Percentiles rank a stretch among this genome's conserved stretches.
Evolutionary conservation across 2,329 filamentous ascomycete species (phyloP).

Genomic region (Paecilomyces variotii): DNA sequence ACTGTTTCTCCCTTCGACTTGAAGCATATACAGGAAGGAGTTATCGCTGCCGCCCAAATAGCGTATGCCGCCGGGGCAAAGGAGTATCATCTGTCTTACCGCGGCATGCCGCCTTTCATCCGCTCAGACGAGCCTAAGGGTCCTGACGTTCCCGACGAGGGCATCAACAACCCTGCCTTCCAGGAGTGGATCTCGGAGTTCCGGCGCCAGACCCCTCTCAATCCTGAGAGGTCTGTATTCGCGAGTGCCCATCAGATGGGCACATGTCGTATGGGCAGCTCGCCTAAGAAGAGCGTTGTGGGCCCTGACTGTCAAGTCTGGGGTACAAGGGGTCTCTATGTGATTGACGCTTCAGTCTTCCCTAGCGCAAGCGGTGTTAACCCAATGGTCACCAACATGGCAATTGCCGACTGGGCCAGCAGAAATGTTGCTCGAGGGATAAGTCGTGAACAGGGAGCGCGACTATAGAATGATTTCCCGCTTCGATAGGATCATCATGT

Average conservation of each 20-base stretch:
- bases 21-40: slow-evolving; percentile 61
- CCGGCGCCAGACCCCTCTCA: slow-evolving; percentile 37
- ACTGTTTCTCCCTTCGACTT: slow-evolving; percentile 63
- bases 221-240: slow-evolving; percentile 36
- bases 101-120: slow-evolving; percentile 57
- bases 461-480: slow-evolving; percentile 16
- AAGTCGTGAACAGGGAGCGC: slow-evolving; percentile 17
- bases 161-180: slow-evolving; percentile 48
- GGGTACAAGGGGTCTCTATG: slow-evolving; percentile 39
- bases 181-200: slow-evolving; percentile 47
- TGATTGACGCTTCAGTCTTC: slow-evolving; percentile 44
- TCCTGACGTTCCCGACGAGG: slow-evolving; percentile 24
- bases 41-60: slow-evolving; percentile 66
- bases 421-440: slow-evolving; percentile 22
- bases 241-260: slow-evolving; percentile 47
- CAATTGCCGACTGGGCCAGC: slow-evolving; percentile 41
- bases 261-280: slow-evolving; percentile 41
- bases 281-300: slow-evolving; percentile 35
- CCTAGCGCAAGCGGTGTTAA: slow-evolving; percentile 45
- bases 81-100: slow-evolving; percentile 65
- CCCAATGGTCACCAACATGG: slow-evolving; percentile 46
- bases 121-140: slow-evolving; percentile 27
- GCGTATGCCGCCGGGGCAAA: slow-evolving; percentile 68
- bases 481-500: not conserved
- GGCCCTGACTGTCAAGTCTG: slow-evolving; percentile 39